Evolutionary conservation across 1,139 yeast species (phyloP), one percentile per base, ranked within the genome.

Genomic region (Suhomyces taliae): DNA sequence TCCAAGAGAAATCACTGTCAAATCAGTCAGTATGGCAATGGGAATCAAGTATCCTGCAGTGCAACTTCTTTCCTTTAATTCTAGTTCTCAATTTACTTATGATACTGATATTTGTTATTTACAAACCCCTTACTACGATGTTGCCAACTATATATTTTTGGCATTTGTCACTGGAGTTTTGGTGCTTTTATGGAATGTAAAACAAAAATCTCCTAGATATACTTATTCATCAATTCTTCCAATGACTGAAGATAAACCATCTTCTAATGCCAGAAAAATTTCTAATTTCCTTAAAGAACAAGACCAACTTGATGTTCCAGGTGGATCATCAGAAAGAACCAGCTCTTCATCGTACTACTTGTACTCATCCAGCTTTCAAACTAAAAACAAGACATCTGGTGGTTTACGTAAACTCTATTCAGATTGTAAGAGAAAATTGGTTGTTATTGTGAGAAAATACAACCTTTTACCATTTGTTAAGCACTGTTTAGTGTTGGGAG

Each of bases 1-100:
- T 2, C 38, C 57, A 2, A 58, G 76, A 32, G 83, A 79, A 54
- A 65, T 79, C 47, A 79, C 82, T 29, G 82, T 80, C 33, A 80
- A 80, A 55, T 77, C 83, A 26, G 74, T 80, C 8, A 76, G 82
- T 39, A 77, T 81, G 82, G 84, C 85, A 27, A 80, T 79, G 84
- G 84, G 85, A 1, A 77, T 78, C 33, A 58, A 63, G 44, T 64
- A 64, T 39, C 85, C 85, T 0, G 85, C 82, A 0, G 81, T 80
- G 3, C 82, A 80, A 55, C 54, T 80, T 37, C 58, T 81, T 8
- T 61, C 81, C 0, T 66, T 70, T 53, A 59, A 58, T 29, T 58
- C 60, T 10, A 43, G 45, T 27, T 54, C 61, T 2, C 52, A 51
- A 14, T 65, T 67, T 50, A 51, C 55, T 6, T 76, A 74, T 54